A percentile compares a stretch with the other conserved stretches of the same genome.
These are phyloP conservation scores for Globisporangium echinulatum DNA, from an alignment of 352 stramenopile genomes.

Conservation along the genomic window DNA sequence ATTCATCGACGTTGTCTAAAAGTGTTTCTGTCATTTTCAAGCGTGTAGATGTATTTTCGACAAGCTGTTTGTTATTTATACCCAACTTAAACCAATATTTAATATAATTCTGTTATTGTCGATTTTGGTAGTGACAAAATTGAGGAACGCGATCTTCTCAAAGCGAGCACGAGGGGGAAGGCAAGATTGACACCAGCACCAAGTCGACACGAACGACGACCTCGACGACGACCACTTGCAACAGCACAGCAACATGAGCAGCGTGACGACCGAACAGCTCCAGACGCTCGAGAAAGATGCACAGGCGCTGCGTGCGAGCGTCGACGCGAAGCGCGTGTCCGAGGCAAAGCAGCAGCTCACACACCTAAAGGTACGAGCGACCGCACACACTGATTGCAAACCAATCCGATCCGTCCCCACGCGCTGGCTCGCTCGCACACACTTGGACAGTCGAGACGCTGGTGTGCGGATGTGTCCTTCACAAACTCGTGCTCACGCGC, in stretches of 20 bases:
- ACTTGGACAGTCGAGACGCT: too few relatives aligned
- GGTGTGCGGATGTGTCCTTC: not conserved
- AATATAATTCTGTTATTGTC: too few relatives aligned
- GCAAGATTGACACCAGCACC: not conserved
- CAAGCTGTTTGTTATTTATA: too few relatives aligned
- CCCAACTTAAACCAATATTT: too few relatives aligned
- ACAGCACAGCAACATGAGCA: constrained; percentile 11
- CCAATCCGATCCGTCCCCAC: too few relatives aligned
- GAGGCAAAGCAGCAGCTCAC: constrained; percentile 40
- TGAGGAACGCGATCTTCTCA: too few relatives aligned
- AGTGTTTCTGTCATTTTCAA: too few relatives aligned
- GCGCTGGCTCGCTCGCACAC: too few relatives aligned
- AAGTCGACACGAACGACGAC: not conserved
- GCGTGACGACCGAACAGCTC: constrained; percentile 26
- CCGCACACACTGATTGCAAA: not conserved
- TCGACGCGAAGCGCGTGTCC: constrained; percentile 39
- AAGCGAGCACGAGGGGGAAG: too few relatives aligned
- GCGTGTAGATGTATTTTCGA: too few relatives aligned
- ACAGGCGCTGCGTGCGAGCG: constrained; percentile 45
- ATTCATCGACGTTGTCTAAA: too few relatives aligned
- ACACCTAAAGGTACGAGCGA: constrained; percentile 54
- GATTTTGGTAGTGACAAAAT: too few relatives aligned
- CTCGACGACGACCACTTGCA: not conserved
- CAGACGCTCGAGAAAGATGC: constrained; percentile 54
- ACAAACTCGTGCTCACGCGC: not conserved